Conservation (phyloP, 1,284 basidiomycete species). For the Leccinum pachyderme region DNA sequence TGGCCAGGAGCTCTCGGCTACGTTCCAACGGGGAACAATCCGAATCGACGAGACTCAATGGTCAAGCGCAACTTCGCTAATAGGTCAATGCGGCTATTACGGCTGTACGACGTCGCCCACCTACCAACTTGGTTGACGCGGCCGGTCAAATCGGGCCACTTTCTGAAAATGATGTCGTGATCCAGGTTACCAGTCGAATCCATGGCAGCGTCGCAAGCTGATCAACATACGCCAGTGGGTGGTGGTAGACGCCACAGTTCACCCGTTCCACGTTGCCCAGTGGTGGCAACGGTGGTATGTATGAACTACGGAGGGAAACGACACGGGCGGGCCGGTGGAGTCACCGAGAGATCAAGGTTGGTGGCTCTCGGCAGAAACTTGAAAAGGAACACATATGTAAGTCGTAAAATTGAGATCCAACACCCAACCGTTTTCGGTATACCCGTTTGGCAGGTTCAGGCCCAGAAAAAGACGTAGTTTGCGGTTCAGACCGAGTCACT, state of each 20-base stretch:
- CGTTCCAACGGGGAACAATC: not conserved
- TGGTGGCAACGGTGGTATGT: conserved; percentile 15
- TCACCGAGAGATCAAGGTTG: conserved; percentile 1
- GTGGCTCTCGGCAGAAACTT: not conserved
- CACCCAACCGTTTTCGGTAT: conserved; percentile 1
- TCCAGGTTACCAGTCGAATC: not conserved
- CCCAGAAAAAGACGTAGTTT: conserved; percentile 2
- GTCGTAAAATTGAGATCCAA: conserved; percentile 7
- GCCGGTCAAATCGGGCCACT: not conserved
- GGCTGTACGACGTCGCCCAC: not conserved
- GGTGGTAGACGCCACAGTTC: not conserved
- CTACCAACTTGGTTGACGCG: not conserved
- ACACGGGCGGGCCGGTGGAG: too few species aligned
- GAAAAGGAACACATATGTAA: not conserved
- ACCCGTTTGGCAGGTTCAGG: conserved; percentile 1
- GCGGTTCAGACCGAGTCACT: conserved; percentile 3
- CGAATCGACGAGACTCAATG: not conserved
- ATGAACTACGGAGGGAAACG: conserved; percentile 15
- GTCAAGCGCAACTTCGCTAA: not conserved
- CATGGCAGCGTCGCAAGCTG: not conserved
- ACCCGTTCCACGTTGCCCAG: not conserved
- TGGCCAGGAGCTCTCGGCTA: not conserved
- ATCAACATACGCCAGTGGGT: conserved; percentile 17
- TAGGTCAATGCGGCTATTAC: not conserved
- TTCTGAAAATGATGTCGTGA: not conserved